These are phyloP conservation scores for Synchytrium microbalum DNA, from an alignment of 371 early-diverging fungal genomes.

Conservation along the genomic window DNA sequence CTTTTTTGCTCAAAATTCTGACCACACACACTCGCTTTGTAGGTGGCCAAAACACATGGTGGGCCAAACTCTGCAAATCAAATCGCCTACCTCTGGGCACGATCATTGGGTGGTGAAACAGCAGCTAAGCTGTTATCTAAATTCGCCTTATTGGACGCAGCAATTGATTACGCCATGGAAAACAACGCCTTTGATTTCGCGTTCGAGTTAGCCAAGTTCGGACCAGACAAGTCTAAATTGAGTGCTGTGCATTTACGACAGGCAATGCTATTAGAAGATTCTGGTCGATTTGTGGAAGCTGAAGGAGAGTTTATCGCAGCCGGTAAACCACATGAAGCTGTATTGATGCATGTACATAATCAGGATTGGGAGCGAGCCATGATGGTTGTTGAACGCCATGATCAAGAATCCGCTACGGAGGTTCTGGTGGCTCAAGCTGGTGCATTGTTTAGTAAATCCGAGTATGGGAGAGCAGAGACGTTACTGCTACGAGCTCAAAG, in stretches of 20 bases:
- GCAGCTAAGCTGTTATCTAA: slow-evolving; percentile 52
- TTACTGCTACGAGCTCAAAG: slow-evolving; percentile 45
- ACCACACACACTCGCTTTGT: background rate
- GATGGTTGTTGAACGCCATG: slow-evolving; percentile 43
- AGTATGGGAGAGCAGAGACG: slow-evolving; percentile 39
- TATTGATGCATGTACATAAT: slow-evolving; percentile 53
- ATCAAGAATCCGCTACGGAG: slow-evolving; percentile 37
- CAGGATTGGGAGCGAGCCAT: slow-evolving; percentile 50
- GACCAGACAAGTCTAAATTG: slow-evolving; percentile 42
- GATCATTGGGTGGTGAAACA: slow-evolving; percentile 48
- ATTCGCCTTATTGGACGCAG: slow-evolving; percentile 42
- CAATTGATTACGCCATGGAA: slow-evolving; percentile 51
- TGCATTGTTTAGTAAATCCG: slow-evolving; percentile 34
- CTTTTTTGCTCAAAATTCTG: slow-evolving; percentile 2
- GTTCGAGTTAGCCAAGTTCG: slow-evolving; percentile 43
- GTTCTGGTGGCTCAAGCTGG: slow-evolving; percentile 50
- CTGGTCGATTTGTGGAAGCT: slow-evolving; percentile 49
- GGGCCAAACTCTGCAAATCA: slow-evolving; percentile 46
- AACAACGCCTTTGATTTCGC: slow-evolving; percentile 56
- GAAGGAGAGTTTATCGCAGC: slow-evolving; percentile 45
- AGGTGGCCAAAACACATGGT: slow-evolving; percentile 47
- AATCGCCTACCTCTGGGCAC: slow-evolving; percentile 53
- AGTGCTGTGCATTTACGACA: slow-evolving; percentile 49
- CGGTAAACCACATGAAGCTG: slow-evolving; percentile 51
- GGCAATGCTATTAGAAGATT: slow-evolving; percentile 51